Base-by-base conservation (phyloP, 2,329 filamentous ascomycete species). In the Ceratocystis colombiana region DNA sequence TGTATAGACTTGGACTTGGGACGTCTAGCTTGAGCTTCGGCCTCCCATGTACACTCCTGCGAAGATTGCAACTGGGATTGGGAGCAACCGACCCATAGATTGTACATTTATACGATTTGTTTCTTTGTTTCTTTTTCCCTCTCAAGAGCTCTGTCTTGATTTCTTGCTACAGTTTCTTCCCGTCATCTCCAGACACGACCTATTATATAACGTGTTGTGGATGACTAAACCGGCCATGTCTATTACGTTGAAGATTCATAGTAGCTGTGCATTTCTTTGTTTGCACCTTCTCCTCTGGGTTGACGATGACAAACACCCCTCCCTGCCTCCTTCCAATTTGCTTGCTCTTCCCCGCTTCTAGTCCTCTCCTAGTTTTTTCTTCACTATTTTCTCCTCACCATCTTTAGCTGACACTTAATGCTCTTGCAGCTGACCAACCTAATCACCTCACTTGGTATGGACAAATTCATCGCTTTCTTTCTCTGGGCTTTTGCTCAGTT, bases 1-100 rank as follows among this genome's bases (percentile, higher is more conserved):
- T 50, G 22, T 59, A 59, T 59, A 59, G 53, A 59, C 53, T 33
- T 59, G 25, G 53, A 33, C 53, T 41, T 20, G 53, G 17, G 53
- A 59, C 25, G 7, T 25, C 25, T 33, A n/a, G 53, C 53, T 30
- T 59, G 17, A 30, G 28, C 10, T 33, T 33, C 10, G 53, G 33
- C 22, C 15, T 33, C 53, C 53, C 17, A 33, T 30, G 53, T 59
- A 59, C 22, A 12, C 53, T n/a, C 28, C 28, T 59, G 53, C 53
- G 28, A 59, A 30, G 53, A 59, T 30, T 59, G 28, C 53, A 12
- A 33, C 53, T 57, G 6, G 22, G 25, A 25, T 5, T 30, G 53
- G 53, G 28, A 25, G 8, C 17, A 33, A 7, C 28, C 33, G 28
- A 10, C 5, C 33, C 28, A 25, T 17, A 17, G 25, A 59, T 59